Conservation (phyloP, 2,329 filamentous ascomycete species). For the Bipolaris victoriae region DNA sequence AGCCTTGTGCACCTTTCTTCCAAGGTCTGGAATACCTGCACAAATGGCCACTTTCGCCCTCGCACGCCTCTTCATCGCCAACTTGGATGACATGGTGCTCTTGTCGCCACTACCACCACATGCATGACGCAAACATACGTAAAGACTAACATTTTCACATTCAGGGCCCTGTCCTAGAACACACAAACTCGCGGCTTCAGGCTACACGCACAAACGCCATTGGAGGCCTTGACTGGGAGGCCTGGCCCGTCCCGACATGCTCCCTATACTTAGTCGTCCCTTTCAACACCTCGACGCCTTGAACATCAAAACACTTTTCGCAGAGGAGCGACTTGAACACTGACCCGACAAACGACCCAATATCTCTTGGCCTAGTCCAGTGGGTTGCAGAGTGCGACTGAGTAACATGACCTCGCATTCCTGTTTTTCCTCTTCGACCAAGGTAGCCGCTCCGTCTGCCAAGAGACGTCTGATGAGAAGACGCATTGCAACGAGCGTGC, state of each 20-base stretch:
- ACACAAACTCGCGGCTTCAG: neutral
- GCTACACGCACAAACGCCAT: slow-evolving; percentile 11
- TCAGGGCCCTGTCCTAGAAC: neutral
- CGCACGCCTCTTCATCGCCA: neutral
- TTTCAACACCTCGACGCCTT: slow-evolving; percentile 14
- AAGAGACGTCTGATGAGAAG: slow-evolving; percentile 6
- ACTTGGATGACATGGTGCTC: neutral
- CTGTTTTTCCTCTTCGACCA: slow-evolving; percentile 6
- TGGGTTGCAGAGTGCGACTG: neutral
- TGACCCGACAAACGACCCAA: neutral
- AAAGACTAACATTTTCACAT: neutral
- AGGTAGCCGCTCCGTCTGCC: slow-evolving; percentile 1
- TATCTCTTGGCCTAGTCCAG: neutral
- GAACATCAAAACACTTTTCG: slow-evolving; percentile 22
- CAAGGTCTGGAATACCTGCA: neutral
- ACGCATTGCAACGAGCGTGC: slow-evolving; percentile 6
- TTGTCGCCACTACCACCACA: neutral
- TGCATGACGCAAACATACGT: slow-evolving; percentile 5
- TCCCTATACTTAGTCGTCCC: slow-evolving; percentile 1
- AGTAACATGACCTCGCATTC: neutral
- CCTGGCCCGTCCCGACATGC: slow-evolving; percentile 4
- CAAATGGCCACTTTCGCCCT: neutral
- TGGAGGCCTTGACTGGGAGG: slow-evolving; percentile 5
- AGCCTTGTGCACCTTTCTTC: neutral
- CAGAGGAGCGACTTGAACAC: slow-evolving; percentile 4